phyloP scores from a whole-genome alignment of 2,329 filamentous ascomycete species.

The Rhinocladiella similis region DNA sequence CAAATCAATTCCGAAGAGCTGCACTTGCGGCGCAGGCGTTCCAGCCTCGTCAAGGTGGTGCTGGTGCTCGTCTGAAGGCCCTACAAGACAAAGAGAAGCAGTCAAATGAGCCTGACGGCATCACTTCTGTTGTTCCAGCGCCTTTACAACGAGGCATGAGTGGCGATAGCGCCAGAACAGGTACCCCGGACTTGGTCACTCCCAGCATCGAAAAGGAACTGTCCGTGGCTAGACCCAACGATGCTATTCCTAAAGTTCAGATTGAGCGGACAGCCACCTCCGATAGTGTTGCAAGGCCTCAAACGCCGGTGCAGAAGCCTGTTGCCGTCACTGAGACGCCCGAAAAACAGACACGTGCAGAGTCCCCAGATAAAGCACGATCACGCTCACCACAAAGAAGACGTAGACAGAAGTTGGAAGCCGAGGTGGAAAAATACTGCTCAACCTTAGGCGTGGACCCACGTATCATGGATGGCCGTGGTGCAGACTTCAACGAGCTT shows the following conservation, averaged over 20 bases:
- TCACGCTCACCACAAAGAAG: constrained; percentile 48
- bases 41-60: constrained; percentile 84
- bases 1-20: constrained; percentile 76
- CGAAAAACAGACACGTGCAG: constrained; percentile 36
- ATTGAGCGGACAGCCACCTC: constrained; percentile 38
- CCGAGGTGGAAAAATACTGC: constrained; percentile 78
- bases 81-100: constrained; percentile 57
- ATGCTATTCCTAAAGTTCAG: constrained; percentile 38
- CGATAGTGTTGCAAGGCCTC: constrained; percentile 29
- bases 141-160: constrained; percentile 53
- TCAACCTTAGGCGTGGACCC: constrained; percentile 76
- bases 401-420: constrained; percentile 63
- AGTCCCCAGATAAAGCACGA: constrained; percentile 36
- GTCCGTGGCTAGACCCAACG: constrained; percentile 33
- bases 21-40: constrained; percentile 72
- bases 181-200: constrained; percentile 29
- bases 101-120: constrained; percentile 78
- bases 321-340: constrained; percentile 23
- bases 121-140: constrained; percentile 82
- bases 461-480: constrained; percentile 70
- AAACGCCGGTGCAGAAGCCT: constrained; percentile 10
- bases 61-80: constrained; percentile 73
- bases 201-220: constrained; percentile 33
- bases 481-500: constrained; percentile 77
- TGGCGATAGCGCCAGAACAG: constrained; percentile 39